Conservation (phyloP, 371 early-diverging fungal genomes). For the Haplosporangium sp. region DNA sequence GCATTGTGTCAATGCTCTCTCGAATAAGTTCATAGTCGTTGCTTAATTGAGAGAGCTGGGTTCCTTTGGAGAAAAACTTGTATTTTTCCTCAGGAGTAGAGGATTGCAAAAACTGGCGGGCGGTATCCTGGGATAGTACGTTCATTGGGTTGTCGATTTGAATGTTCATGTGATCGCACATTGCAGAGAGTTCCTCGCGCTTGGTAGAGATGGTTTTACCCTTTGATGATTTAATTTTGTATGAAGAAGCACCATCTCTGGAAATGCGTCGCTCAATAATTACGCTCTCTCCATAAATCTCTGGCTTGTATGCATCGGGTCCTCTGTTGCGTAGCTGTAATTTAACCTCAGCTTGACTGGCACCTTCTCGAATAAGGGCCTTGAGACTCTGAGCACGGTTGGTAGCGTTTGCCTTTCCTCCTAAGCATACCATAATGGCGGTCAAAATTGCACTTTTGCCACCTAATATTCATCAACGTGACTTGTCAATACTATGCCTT, state of each 20-base stretch:
- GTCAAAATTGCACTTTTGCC: conserved; percentile 97
- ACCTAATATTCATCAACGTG: conserved; percentile 49
- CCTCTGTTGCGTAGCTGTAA: conserved; percentile 88
- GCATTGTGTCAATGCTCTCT: conserved; percentile 75
- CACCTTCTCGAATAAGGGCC: conserved; percentile 88
- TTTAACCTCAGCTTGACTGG: conserved; percentile 71
- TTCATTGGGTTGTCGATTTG: conserved; percentile 94
- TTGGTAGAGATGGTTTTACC: conserved; percentile 76
- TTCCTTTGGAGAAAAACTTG: conserved; percentile 89
- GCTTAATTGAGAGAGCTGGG: conserved; percentile 82
- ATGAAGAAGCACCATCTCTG: conserved; percentile 75
- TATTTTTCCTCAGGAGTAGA: conserved; percentile 89
- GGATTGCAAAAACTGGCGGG: conserved; percentile 88
- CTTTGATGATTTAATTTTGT: conserved; percentile 78
- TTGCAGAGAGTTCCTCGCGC: conserved; percentile 84
- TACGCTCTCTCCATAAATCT: conserved; percentile 85
- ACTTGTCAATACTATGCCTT: background rate
- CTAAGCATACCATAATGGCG: conserved; percentile 89
- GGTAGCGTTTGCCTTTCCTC: conserved; percentile 90
- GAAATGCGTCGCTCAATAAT: conserved; percentile 85
- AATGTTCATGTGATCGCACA: conserved; percentile 91
- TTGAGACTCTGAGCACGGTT: conserved; percentile 86
- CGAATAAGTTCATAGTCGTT: conserved; percentile 78
- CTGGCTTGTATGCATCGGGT: conserved; percentile 81
- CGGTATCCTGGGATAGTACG: conserved; percentile 93